Percentiles rank a stretch among this genome's conserved stretches.
phyloP scores from a whole-genome alignment of 2,329 filamentous ascomycete genomes.

The Paracoccidioides brasiliensis region DNA sequence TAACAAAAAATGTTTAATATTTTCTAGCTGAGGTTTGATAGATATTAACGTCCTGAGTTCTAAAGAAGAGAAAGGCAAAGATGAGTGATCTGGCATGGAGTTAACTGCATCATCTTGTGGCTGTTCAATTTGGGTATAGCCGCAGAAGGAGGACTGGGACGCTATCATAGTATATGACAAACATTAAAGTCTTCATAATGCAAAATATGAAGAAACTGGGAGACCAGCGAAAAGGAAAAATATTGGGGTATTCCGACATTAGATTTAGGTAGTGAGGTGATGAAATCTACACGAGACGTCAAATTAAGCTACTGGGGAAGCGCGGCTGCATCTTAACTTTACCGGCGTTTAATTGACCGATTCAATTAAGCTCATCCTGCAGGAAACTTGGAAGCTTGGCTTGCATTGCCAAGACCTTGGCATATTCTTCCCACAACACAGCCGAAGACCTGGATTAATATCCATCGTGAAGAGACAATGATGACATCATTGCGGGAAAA shows the following conservation, averaged over 20 bases:
- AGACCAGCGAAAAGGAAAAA: neutral
- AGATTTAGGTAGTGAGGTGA: neutral
- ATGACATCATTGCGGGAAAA: neutral
- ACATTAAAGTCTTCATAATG: neutral
- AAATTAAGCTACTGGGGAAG: neutral
- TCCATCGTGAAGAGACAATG: too few relatives aligned
- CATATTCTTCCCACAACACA: neutral
- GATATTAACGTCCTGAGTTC: neutral
- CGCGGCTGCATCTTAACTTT: neutral
- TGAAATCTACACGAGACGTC: neutral
- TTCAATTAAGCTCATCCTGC: slow-evolving; percentile 1
- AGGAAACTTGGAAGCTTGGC: neutral
- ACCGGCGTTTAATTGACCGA: neutral
- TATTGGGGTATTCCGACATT: neutral
- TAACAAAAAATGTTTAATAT: neutral
- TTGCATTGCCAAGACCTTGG: neutral
- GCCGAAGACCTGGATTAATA: neutral
- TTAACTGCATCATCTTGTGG: neutral
- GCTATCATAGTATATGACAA: neutral
- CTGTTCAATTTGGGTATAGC: neutral
- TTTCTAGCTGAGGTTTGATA: neutral
- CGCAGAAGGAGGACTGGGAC: neutral
- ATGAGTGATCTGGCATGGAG: neutral
- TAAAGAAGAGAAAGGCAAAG: neutral
- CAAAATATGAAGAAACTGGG: neutral